These are phyloP conservation scores for Oenanthe javanica DNA, from an alignment of 140 eudicot species.

Conservation along the genomic window DNA sequence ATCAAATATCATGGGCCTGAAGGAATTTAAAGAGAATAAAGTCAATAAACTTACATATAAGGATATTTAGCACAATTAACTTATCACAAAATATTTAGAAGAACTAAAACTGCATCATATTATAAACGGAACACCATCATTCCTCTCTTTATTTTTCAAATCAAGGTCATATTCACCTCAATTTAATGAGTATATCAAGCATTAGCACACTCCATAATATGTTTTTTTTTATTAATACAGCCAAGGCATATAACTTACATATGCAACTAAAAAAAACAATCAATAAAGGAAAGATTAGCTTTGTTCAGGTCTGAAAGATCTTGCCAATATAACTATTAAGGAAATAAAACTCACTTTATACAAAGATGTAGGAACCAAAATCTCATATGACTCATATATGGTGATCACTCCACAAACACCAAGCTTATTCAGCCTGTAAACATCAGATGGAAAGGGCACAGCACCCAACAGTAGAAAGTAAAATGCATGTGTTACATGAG, in stretches of 20 bases:
- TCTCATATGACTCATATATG: slow-evolving; percentile 59
- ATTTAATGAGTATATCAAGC: not conserved
- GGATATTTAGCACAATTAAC: no score
- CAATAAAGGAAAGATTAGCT: not conserved
- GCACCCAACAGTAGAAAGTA: slow-evolving; percentile 59
- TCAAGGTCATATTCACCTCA: not conserved
- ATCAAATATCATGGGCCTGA: slow-evolving; percentile 16
- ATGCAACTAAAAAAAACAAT: not conserved
- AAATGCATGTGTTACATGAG: not conserved
- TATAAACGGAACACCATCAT: not conserved
- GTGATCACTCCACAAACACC: slow-evolving; percentile 57
- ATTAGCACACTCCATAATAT: not conserved
- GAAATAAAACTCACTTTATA: slow-evolving; percentile 28
- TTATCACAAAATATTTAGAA: no score
- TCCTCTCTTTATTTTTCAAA: not conserved
- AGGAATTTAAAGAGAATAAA: no score
- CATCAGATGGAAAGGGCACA: slow-evolving; percentile 52
- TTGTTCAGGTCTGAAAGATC: not conserved
- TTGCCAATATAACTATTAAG: not conserved
- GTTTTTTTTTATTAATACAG: not conserved
- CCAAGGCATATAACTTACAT: not conserved
- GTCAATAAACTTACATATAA: no score
- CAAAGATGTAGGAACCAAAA: slow-evolving; percentile 53
- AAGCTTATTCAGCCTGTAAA: slow-evolving; percentile 40
- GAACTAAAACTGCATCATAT: no score